Percentiles rank a stretch among this genome's conserved stretches.
Evolutionary conservation across 352 stramenopile species (phyloP).

Genomic region (Globisporangium nodosum): DNA sequence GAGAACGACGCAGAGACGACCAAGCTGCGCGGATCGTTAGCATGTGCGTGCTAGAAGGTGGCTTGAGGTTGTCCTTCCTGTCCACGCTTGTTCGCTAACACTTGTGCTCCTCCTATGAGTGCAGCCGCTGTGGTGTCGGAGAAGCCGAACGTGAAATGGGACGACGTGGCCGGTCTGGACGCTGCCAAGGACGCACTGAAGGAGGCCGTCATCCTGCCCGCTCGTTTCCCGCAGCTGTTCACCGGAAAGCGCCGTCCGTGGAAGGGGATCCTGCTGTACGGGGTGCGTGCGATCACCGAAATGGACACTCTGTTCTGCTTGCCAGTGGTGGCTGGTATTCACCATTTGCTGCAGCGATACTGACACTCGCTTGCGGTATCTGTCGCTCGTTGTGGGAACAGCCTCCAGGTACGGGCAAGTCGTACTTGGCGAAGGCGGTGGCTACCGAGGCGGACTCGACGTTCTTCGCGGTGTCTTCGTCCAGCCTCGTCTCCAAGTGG

Average conservation of each 20-base stretch:
- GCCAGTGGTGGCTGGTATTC: background rate
- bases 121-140: constrained; percentile 80
- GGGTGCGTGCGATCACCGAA: constrained; percentile 78
- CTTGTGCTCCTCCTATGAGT: background rate
- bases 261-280: constrained; percentile 98
- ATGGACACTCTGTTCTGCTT: background rate
- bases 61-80: too few species aligned
- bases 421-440: constrained; percentile 96
- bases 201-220: constrained; percentile 97
- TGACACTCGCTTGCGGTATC: background rate
- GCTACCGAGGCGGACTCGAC: constrained; percentile 98
- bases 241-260: constrained; percentile 88
- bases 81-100: too few species aligned
- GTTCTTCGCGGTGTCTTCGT: constrained; percentile 98
- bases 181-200: constrained; percentile 97
- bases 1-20: constrained; percentile 93
- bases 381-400: constrained; percentile 9
- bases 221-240: constrained; percentile 97
- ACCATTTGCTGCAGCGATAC: background rate
- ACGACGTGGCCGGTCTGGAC: constrained; percentile 97
- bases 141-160: constrained; percentile 95
- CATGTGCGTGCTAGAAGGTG: constrained; percentile 34
- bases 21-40: constrained; percentile 94
- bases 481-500: constrained; percentile 98
- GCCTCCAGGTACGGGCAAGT: constrained; percentile 92